Base-by-base conservation (phyloP, 2,329 filamentous ascomycete genomes). In the Botrytis byssoidea region DNA sequence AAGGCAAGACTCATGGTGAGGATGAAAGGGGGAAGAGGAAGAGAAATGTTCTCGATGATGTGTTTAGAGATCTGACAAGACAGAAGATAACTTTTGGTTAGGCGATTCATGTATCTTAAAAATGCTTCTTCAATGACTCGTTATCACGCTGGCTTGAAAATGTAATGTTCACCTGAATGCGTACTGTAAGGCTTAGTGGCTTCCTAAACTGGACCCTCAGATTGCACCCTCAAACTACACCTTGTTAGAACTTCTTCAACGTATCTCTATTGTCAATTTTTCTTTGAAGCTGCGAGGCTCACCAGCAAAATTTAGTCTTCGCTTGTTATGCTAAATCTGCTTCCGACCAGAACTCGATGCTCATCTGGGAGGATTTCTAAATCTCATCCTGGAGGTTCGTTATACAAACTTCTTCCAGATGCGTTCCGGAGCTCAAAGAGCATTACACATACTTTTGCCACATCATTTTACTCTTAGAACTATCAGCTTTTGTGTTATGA, bases 61-160 rank as follows among this genome's bases (percentile, higher is more conserved):
- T 96, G 8, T 97, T 94, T 78, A 88, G 87, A 76, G 93, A 91
- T 73, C 84, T 98, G 78, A 93, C 93, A 82, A 90, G 88, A 48
- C 88, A 88, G 79, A 89, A 90, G 75, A 88, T 95, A 70, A 93
- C 89, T 0, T 94, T 92, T 78, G 79, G 80, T 22, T 81, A 70
- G 37, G 20, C 2, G 6, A 32, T 22, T 29, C 75, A 20, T 40
- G 18, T 44, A 25, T 57, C 16, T 32, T 25, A 20, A 57, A 42
- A 57, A 25, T 25, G 12, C 18, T 32, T 14, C 20, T 12, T 48
- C 5, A 10, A 7, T 40, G 9, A n/a, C 25, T 68, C 35, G 20
- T 55, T 55, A 55, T 55, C 3, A 25, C 35, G 3, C 48, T 40
- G 25, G 35, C 32, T 55, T 12, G 35, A 55, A 40, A n/a, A 12